phyloP scores from a whole-genome alignment of 2,329 filamentous ascomycete species.

The Diaporthe longicolla region DNA sequence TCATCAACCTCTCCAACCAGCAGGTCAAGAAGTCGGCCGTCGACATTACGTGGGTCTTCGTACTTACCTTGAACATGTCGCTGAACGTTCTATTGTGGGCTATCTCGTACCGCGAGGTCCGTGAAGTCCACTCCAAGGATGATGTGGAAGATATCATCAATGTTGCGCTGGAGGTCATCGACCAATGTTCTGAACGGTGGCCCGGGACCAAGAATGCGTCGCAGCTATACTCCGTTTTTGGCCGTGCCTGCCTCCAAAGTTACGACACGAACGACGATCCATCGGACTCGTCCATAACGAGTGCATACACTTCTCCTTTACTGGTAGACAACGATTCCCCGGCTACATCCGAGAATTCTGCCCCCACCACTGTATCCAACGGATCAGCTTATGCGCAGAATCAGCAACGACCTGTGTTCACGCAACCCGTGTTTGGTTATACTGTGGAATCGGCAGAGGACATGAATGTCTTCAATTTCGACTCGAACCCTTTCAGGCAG shows the following conservation, averaged over 20 bases:
- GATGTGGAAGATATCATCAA: conserved; percentile 83
- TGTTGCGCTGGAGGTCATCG: conserved; percentile 82
- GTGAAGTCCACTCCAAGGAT: conserved; percentile 78
- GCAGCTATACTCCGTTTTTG: conserved; percentile 88
- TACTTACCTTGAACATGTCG: conserved; percentile 90
- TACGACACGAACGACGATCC: conserved; percentile 76
- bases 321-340: conserved; percentile 65
- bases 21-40: conserved; percentile 83
- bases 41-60: conserved; percentile 94
- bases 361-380: conserved; percentile 51
- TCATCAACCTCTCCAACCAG: conserved; percentile 84
- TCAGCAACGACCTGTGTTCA: conserved; percentile 56
- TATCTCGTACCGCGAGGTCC: conserved; percentile 87
- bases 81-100: conserved; percentile 94
- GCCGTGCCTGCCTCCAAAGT: conserved; percentile 87
- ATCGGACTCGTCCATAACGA: conserved; percentile 52
- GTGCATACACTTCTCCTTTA: conserved; percentile 61
- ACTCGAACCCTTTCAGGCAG: conserved; percentile 59
- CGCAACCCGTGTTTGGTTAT: conserved; percentile 70
- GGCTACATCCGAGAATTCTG: conserved; percentile 57
- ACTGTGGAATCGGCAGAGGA: conserved; percentile 71
- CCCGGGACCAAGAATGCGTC: conserved; percentile 89
- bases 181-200: conserved; percentile 88
- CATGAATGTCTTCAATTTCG: conserved; percentile 62
- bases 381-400: conserved; percentile 45